Conservation (phyloP, 2,329 filamentous ascomycete genomes). For the Ascocoryne sarcoides region DNA sequence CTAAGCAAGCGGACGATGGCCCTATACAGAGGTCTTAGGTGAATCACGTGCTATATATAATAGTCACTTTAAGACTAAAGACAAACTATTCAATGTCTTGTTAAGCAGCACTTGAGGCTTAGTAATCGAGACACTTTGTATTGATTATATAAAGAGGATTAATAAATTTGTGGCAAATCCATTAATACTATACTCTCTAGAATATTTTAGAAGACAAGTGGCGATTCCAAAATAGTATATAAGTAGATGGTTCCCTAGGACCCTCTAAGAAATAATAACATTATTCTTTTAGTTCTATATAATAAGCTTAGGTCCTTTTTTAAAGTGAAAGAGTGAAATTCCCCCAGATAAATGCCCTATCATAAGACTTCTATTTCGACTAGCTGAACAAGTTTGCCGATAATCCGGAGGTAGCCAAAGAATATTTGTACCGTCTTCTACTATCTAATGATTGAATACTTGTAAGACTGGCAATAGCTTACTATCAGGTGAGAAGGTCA, state of each 20-base stretch:
- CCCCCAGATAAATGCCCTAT: background rate
- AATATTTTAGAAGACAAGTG: conserved; percentile 3
- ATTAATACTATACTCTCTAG: too few species aligned
- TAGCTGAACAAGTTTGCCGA: background rate
- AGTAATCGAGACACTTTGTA: too few species aligned
- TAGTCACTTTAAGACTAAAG: too few species aligned
- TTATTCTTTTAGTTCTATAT: background rate
- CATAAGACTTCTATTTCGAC: background rate
- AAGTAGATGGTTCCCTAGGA: conserved; percentile 1
- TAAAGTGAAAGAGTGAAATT: background rate
- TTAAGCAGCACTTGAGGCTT: too few species aligned
- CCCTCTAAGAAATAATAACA: conserved; percentile 1
- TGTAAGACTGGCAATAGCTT: background rate
- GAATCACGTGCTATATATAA: too few species aligned
- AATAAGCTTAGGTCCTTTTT: background rate
- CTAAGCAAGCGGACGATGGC: too few species aligned
- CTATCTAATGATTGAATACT: background rate
- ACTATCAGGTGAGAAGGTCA: background rate
- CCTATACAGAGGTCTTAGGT: too few species aligned
- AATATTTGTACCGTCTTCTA: conserved; percentile 1
- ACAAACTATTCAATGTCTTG: too few species aligned
- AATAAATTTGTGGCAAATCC: too few species aligned
- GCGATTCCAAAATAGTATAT: background rate
- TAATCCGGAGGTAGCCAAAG: background rate
- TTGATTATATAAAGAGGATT: too few species aligned